Evolutionary conservation across 1,284 basidiomycete species (phyloP).

Genomic region (Malassezia sympodialis): DNA sequence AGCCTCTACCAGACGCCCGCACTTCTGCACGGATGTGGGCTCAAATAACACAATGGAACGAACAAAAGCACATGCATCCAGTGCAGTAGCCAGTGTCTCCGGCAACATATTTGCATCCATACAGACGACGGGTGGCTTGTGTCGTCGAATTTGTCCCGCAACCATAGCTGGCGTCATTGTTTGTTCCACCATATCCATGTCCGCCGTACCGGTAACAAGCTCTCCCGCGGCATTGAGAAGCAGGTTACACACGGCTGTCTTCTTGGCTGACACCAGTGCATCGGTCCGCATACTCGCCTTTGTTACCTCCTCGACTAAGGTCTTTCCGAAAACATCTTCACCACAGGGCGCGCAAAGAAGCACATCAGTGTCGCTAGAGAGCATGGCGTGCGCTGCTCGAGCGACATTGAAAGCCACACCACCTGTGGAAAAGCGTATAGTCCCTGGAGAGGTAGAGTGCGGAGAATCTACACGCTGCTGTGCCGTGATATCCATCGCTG

Average conservation of each 20-base stretch:
- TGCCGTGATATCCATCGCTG: slow-evolving; percentile 41
- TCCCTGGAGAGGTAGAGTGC: slow-evolving; percentile 67
- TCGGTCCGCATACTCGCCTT: slow-evolving; percentile 67
- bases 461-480: slow-evolving; percentile 14
- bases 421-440: slow-evolving; percentile 64
- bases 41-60: slow-evolving; percentile 51
- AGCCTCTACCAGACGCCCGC: slow-evolving; percentile 59
- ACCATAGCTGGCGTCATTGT: neutral
- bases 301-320: slow-evolving; percentile 57
- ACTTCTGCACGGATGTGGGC: slow-evolving; percentile 77
- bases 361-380: slow-evolving; percentile 44
- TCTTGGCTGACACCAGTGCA: slow-evolving; percentile 54
- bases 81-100: slow-evolving; percentile 54
- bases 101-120: slow-evolving; percentile 71
- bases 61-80: slow-evolving; percentile 36
- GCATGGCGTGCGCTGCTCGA: slow-evolving; percentile 66
- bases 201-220: slow-evolving; percentile 73
- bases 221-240: slow-evolving; percentile 64
- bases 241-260: slow-evolving; percentile 64
- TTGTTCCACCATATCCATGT: slow-evolving; percentile 57
- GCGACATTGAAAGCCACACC: slow-evolving; percentile 92
- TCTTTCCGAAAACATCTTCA: slow-evolving; percentile 38
- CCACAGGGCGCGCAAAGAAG: slow-evolving; percentile 50
- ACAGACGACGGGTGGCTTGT: slow-evolving; percentile 58
- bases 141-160: slow-evolving; percentile 49